Percentiles rank a stretch among this genome's conserved stretches.
These are phyloP conservation scores for Pythium pyrilobum DNA, from an alignment of 352 stramenopile species.

Conservation along the genomic window DNA sequence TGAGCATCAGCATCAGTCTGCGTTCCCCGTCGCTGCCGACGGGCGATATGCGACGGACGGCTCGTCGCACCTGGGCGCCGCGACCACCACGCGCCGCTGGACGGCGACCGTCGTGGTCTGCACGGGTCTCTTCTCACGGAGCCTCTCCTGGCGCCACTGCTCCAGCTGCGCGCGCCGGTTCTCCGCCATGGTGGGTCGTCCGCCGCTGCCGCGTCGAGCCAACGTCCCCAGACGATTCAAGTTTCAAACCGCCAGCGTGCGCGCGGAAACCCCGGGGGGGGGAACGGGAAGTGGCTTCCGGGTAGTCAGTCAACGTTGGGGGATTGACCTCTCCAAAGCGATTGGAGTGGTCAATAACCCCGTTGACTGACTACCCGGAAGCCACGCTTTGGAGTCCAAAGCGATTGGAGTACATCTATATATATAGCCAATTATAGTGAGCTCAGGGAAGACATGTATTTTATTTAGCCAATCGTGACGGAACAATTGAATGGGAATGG, in stretches of 20 bases:
- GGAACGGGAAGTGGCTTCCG: background rate
- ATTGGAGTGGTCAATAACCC: background rate
- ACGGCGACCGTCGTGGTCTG: conserved; percentile 17
- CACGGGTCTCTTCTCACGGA: conserved; percentile 13
- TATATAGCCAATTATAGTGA: background rate
- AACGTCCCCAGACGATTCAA: background rate
- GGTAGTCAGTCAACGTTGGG: conserved; percentile 8
- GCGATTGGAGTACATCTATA: background rate
- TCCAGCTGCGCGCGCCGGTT: conserved; percentile 54
- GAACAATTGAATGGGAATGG: no score
- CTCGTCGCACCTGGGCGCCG: conserved; percentile 2
- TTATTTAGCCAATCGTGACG: no score
- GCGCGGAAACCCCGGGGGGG: background rate
- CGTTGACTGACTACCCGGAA: conserved; percentile 10
- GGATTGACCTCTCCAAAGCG: no score
- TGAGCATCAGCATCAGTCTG: no score
- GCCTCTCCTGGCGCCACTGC: conserved; percentile 55
- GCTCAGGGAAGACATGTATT: no score
- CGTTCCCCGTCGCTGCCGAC: background rate
- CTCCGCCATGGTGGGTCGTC: conserved; percentile 33
- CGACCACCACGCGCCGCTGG: conserved; percentile 16
- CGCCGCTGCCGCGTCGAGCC: background rate
- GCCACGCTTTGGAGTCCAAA: no score
- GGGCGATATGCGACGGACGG: background rate
- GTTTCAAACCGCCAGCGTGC: conserved; percentile 9